These are phyloP conservation scores for Baffinella frigidus DNA, from an alignment of 208 protist species.

Conservation along the genomic window DNA sequence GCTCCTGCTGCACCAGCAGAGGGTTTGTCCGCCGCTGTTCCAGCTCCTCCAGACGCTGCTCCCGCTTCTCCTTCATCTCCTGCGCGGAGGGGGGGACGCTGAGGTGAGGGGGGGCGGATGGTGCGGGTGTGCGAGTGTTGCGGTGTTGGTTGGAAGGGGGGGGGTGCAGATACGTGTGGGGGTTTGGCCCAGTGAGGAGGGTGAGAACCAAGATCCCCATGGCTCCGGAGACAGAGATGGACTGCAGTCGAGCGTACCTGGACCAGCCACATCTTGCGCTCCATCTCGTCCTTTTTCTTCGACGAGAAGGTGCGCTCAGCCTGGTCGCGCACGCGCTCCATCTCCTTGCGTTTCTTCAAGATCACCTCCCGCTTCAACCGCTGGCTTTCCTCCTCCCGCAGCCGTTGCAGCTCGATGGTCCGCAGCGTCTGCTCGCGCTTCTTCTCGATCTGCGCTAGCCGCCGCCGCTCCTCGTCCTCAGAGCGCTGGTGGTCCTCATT, in stretches of 20 bases:
- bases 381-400: neutral
- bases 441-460: neutral
- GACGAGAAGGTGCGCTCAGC: neutral
- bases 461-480: neutral
- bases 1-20: neutral
- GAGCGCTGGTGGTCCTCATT: neutral
- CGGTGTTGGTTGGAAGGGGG: too few species aligned
- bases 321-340: neutral
- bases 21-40: neutral
- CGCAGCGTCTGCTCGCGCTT: neutral
- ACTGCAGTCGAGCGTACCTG: too few species aligned
- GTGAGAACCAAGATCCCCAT: too few species aligned
- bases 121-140: too few species aligned
- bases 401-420: neutral
- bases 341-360: conserved; percentile 15
- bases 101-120: too few species aligned
- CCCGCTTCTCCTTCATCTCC: neutral
- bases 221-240: too few species aligned
- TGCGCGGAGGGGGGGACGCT: too few species aligned
- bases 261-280: neutral
- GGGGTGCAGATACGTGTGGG: too few species aligned
- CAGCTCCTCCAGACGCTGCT: neutral
- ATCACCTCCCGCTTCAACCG: neutral
- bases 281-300: conserved; percentile 1
- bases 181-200: too few species aligned